Percentiles rank a stretch among this genome's conserved stretches.
Conservation (phyloP, 768 basidiomycete species). For the Galerina sulciceps region DNA sequence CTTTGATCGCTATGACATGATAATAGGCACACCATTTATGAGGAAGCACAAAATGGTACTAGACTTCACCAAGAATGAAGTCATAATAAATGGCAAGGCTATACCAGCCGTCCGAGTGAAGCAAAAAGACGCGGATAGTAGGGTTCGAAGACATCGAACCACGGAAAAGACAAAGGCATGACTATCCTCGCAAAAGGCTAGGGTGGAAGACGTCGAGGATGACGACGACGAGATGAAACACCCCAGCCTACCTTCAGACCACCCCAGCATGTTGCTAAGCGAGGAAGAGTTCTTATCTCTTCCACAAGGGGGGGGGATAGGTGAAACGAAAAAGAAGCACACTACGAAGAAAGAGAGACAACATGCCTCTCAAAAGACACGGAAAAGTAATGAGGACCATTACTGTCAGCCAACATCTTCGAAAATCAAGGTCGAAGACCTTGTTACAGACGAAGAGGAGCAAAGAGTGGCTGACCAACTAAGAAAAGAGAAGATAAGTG, state of each 20-base stretch:
- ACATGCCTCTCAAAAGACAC: not conserved
- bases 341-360: not conserved
- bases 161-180: not conserved
- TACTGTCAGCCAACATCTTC: constrained; percentile 22
- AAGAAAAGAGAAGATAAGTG: not conserved
- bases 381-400: not conserved
- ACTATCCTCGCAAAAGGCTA: too few species aligned
- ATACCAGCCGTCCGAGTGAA: not conserved
- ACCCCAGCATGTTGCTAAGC: too few species aligned
- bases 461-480: too few species aligned
- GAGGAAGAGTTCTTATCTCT: too few species aligned
- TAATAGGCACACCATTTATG: constrained; percentile 41
- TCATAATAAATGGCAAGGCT: constrained; percentile 9
- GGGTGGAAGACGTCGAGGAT: too few species aligned
- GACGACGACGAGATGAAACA: too few species aligned
- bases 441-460: not conserved
- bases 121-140: not conserved
- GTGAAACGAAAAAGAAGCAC: not conserved
- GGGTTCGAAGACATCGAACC: not conserved
- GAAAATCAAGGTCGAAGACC: constrained; percentile 15
- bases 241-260: too few species aligned
- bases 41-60: constrained; percentile 21
- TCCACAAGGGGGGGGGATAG: not conserved
- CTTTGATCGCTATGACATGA: constrained; percentile 37
- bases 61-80: constrained; percentile 23